phyloP scores from a whole-genome alignment of 1,139 yeast genomes.

The Suhomyces taliae region DNA sequence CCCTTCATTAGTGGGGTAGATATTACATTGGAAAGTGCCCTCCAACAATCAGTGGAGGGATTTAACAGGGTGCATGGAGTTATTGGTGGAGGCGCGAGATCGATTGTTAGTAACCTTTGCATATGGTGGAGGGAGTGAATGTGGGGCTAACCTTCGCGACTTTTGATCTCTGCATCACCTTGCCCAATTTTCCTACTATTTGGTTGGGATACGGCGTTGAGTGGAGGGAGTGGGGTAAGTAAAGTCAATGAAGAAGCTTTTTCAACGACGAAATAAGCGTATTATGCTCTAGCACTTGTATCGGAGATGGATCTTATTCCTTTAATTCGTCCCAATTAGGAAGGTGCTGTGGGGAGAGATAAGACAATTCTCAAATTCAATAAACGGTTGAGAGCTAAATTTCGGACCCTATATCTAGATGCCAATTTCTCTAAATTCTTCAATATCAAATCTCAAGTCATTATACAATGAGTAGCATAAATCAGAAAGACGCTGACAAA shows the following conservation, averaged over 20 bases:
- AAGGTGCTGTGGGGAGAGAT: slow-evolving; percentile 8
- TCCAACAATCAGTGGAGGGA: slow-evolving; percentile 4
- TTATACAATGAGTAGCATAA: background rate
- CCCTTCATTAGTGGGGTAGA: background rate
- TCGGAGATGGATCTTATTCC: background rate
- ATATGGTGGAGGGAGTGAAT: background rate
- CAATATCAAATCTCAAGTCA: background rate
- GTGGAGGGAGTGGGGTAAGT: slow-evolving; percentile 1
- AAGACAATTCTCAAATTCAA: background rate
- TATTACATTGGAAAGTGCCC: background rate
- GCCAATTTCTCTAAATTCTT: background rate
- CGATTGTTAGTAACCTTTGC: background rate
- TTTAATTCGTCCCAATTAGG: slow-evolving; percentile 1
- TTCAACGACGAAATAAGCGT: background rate
- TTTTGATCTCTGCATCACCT: no score
- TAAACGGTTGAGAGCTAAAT: background rate
- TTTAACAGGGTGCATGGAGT: no score
- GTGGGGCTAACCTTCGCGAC: background rate
- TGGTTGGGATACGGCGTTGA: background rate
- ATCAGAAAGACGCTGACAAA: slow-evolving; percentile 3
- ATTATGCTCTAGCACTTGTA: background rate
- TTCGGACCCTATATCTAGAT: background rate
- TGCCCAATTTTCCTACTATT: background rate
- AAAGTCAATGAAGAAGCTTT: background rate
- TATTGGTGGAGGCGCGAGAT: background rate